Percentiles rank a stretch among this genome's conserved stretches.
Evolutionary conservation across 345 rosid species (phyloP).

Genomic region (Combretum micranthum): DNA sequence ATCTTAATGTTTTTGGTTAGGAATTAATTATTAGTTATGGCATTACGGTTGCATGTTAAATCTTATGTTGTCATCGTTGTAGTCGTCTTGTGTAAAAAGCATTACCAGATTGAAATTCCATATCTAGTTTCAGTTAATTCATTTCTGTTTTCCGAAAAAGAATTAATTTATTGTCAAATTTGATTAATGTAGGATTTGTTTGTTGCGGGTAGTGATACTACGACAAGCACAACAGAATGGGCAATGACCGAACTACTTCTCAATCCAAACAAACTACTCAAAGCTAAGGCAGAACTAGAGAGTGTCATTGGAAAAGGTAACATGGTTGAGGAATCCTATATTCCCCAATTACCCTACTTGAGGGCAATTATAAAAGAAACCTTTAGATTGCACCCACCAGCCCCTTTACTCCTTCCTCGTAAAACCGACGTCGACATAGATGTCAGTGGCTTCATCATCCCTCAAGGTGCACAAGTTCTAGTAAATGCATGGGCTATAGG

Average conservation of each 20-base stretch:
- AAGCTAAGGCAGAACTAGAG: slow-evolving; percentile 8
- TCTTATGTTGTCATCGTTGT: too few relatives aligned
- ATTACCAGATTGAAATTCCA: too few relatives aligned
- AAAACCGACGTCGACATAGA: slow-evolving; percentile 4
- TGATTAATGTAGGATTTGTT: slow-evolving; percentile 22
- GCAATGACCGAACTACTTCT: slow-evolving; percentile 24
- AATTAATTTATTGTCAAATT: too few relatives aligned
- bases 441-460: slow-evolving; percentile 13
- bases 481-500: slow-evolving; percentile 22
- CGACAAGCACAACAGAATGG: slow-evolving; percentile 25
- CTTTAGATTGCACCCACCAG: slow-evolving; percentile 17
- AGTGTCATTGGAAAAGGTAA: slow-evolving; percentile 12
- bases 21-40: too few relatives aligned
- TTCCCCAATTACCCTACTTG: slow-evolving; percentile 11
- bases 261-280: slow-evolving; percentile 11
- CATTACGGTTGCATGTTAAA: too few relatives aligned
- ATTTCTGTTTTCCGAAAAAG: too few relatives aligned
- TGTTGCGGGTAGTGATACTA: slow-evolving; percentile 23
- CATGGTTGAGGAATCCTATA: slow-evolving; percentile 13
- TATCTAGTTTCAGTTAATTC: too few relatives aligned
- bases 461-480: slow-evolving; percentile 15
- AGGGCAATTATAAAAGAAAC: slow-evolving; percentile 19
- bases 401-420: slow-evolving; percentile 19
- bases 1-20: too few relatives aligned
- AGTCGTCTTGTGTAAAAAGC: too few relatives aligned